phyloP scores from a whole-genome alignment of 2,329 filamentous ascomycete genomes.

The Lithohypha guttulata region DNA sequence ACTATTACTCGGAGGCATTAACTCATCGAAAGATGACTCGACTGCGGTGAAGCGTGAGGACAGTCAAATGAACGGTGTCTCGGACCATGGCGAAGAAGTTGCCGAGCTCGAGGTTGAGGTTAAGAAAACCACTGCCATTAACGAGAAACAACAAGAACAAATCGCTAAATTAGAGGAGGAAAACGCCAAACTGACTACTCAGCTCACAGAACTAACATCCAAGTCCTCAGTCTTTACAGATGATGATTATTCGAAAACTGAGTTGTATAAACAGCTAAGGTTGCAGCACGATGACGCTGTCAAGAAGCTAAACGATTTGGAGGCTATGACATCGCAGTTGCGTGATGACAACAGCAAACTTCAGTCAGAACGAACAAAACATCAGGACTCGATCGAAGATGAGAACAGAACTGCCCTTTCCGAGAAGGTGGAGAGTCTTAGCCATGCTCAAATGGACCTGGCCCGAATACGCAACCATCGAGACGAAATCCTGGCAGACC shows the following conservation, averaged over 20 bases:
- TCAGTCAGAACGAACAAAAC: constrained; percentile 73
- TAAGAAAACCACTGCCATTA: constrained; percentile 64
- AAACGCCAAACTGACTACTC: constrained; percentile 61
- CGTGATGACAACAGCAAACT: constrained; percentile 76
- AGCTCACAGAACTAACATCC: constrained; percentile 62
- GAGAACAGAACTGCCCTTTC: constrained; percentile 62
- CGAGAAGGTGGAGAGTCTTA: constrained; percentile 73
- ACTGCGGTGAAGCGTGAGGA: constrained; percentile 41
- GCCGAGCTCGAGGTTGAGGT: constrained; percentile 65
- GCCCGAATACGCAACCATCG: constrained; percentile 72
- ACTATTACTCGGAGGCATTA: constrained; percentile 57
- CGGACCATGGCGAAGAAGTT: constrained; percentile 43
- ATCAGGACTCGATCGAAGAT: constrained; percentile 67
- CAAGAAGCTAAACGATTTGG: constrained; percentile 80
- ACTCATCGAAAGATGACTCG: constrained; percentile 35
- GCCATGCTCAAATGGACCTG: constrained; percentile 71
- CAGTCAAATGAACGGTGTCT: constrained; percentile 44
- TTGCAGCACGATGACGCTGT: constrained; percentile 86
- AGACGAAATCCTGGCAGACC: constrained; percentile 76
- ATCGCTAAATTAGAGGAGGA: constrained; percentile 68
- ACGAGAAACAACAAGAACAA: constrained; percentile 79
- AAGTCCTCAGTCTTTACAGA: constrained; percentile 59
- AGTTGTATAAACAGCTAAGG: constrained; percentile 87
- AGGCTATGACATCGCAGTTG: constrained; percentile 75
- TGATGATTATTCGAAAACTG: constrained; percentile 86